Conservation (phyloP, 208 protist genomes). For the Leishmania mexicana region DNA sequence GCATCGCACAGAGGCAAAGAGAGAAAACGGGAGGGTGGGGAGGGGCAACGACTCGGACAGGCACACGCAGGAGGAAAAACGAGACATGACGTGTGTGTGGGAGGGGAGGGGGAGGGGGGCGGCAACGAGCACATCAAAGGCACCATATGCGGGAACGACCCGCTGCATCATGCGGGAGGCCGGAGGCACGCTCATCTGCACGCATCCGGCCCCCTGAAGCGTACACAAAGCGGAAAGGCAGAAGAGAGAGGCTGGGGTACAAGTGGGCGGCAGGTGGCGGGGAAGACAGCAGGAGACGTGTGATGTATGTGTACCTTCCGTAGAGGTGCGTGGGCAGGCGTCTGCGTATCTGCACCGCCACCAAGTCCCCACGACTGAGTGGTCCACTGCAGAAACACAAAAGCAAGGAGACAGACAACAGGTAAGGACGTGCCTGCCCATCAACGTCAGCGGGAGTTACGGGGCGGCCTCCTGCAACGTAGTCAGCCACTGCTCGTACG, state of each 20-base stretch:
- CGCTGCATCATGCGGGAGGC: background rate
- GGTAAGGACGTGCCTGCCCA: background rate
- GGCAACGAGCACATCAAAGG: background rate
- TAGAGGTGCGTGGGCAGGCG: background rate
- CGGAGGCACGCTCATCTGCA: background rate
- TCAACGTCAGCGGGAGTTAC: slow-evolving; percentile 9
- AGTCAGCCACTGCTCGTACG: slow-evolving; percentile 67
- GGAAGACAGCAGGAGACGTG: background rate
- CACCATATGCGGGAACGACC: background rate
- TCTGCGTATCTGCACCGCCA: background rate
- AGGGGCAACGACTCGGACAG: background rate
- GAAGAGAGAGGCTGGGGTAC: background rate
- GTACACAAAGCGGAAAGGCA: background rate
- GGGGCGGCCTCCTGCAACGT: slow-evolving; percentile 66
- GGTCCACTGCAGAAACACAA: background rate
- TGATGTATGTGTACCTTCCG: background rate
- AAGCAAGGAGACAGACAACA: background rate
- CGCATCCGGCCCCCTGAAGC: background rate
- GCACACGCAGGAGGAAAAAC: background rate
- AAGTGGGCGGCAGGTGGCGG: background rate
- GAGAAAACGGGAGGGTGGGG: background rate
- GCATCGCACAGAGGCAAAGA: background rate
- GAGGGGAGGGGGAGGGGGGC: background rate
- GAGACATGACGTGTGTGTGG: background rate
- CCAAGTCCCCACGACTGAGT: background rate